phyloP scores from a whole-genome alignment of 129 eudicot species.

The Kitagawia praeruptora region DNA sequence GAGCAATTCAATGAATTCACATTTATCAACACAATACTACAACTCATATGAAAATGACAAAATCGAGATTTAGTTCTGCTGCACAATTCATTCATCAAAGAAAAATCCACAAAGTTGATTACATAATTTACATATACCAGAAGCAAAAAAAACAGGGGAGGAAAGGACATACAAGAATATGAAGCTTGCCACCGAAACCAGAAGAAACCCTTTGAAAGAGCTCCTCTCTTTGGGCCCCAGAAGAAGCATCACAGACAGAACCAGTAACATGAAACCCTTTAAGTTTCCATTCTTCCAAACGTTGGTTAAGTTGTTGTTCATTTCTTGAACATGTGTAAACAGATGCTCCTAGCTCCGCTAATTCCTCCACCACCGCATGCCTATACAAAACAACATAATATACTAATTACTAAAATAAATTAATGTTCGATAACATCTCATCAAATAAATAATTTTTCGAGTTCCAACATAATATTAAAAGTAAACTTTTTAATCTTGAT shows the following conservation, averaged over 20 bases:
- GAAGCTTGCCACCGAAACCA: slow-evolving; percentile 63
- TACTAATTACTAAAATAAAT: no score
- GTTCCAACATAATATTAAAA: no score
- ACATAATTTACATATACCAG: no score
- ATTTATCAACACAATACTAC: background rate
- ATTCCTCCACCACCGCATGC: slow-evolving; percentile 75
- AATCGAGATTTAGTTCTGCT: background rate
- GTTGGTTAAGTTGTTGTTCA: slow-evolving; percentile 49
- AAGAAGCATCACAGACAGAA: slow-evolving; percentile 63
- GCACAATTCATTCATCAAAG: background rate
- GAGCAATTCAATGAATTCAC: background rate
- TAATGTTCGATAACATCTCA: no score
- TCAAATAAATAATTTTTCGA: no score
- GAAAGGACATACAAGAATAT: slow-evolving; percentile 57
- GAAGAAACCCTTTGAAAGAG: slow-evolving; percentile 57
- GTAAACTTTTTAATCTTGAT: no score
- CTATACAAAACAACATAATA: slow-evolving; percentile 4
- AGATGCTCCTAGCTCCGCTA: slow-evolving; percentile 63
- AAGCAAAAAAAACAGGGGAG: no score
- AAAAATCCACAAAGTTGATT: background rate
- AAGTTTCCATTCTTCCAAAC: slow-evolving; percentile 55
- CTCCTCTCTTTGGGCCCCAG: slow-evolving; percentile 43
- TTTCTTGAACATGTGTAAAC: slow-evolving; percentile 81
- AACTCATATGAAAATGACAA: background rate
- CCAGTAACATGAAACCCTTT: slow-evolving; percentile 68